Conservation (phyloP, 495 filamentous ascomycete genomes). For the Xylaria curta region DNA sequence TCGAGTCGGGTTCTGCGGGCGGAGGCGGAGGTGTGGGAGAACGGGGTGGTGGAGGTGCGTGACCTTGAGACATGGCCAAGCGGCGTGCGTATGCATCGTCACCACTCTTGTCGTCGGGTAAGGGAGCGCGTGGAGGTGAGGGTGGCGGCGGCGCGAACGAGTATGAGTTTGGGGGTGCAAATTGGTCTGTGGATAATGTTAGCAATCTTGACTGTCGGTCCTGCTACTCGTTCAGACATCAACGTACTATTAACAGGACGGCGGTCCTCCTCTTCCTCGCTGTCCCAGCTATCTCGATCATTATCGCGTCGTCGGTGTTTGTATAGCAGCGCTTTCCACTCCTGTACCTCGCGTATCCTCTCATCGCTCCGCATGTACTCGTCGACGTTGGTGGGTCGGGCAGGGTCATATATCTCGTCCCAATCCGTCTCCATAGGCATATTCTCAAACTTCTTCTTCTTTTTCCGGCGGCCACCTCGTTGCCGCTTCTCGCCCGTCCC, state of each 20-base stretch:
- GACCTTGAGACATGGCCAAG: conserved; percentile 58
- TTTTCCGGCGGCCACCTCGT: conserved; percentile 78
- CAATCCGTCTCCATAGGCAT: conserved; percentile 72
- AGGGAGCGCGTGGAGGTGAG: conserved; percentile 51
- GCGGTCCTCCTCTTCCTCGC: conserved; percentile 60
- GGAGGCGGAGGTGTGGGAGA: conserved; percentile 49
- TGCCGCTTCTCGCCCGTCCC: conserved; percentile 65
- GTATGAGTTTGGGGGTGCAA: conserved; percentile 70
- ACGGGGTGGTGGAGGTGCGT: conserved; percentile 44
- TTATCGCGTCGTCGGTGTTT: conserved; percentile 67
- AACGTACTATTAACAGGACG: conserved; percentile 59
- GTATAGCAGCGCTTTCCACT: conserved; percentile 89
- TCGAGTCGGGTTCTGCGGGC: conserved; percentile 59
- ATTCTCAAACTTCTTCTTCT: conserved; percentile 67
- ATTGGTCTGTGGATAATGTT: conserved; percentile 61
- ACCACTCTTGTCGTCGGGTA: conserved; percentile 64
- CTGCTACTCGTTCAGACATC: not conserved
- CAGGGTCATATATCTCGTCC: conserved; percentile 92
- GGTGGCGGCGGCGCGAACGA: conserved; percentile 76
- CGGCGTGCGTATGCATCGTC: conserved; percentile 77
- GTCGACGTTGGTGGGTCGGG: conserved; percentile 82
- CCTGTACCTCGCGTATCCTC: conserved; percentile 74
- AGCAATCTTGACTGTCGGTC: conserved; percentile 21
- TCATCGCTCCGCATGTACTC: conserved; percentile 90
- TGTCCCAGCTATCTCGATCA: conserved; percentile 57